phyloP scores from a whole-genome alignment of 2,329 filamentous ascomycete genomes.

The Coleophoma cylindrospora region DNA sequence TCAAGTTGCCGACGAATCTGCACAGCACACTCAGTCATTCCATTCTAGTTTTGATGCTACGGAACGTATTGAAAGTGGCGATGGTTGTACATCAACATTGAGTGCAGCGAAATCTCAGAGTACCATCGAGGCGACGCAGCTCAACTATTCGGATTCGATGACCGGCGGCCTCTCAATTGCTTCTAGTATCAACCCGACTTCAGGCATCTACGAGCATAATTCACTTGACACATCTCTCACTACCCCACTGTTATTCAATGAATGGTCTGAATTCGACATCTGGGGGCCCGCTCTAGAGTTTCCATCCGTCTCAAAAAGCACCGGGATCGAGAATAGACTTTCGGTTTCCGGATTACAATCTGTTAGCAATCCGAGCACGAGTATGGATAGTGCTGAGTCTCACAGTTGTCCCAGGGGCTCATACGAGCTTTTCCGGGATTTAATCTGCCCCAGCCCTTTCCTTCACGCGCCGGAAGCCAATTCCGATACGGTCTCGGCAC shows the following conservation, averaged over 20 bases:
- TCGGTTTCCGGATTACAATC: conserved; percentile 2
- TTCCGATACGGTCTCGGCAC: conserved; percentile 12
- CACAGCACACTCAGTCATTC: too few species aligned
- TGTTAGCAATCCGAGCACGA: conserved; percentile 1
- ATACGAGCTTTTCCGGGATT: conserved; percentile 18
- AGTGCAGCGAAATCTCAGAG: neutral
- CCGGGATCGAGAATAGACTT: neutral
- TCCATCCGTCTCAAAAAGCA: neutral
- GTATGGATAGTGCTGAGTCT: conserved; percentile 1
- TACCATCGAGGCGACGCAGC: conserved; percentile 3
- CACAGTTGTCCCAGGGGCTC: conserved; percentile 18
- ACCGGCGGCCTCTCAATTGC: neutral
- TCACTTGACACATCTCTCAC: conserved; percentile 1
- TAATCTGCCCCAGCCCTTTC: conserved; percentile 15
- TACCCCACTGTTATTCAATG: conserved; percentile 1
- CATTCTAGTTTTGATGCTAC: too few species aligned
- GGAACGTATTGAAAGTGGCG: too few species aligned
- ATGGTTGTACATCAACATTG: neutral
- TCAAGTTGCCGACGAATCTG: neutral
- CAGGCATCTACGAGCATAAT: conserved; percentile 1
- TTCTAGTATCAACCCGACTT: conserved; percentile 1
- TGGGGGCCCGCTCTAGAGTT: conserved; percentile 3
- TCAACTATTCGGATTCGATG: neutral
- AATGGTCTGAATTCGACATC: conserved; percentile 10
- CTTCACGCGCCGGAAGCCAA: conserved; percentile 20